A percentile compares a stretch with the other conserved stretches of the same genome.
These are phyloP conservation scores for Panaeolus papilionaceus DNA, from an alignment of 768 basidiomycete species.

Conservation along the genomic window DNA sequence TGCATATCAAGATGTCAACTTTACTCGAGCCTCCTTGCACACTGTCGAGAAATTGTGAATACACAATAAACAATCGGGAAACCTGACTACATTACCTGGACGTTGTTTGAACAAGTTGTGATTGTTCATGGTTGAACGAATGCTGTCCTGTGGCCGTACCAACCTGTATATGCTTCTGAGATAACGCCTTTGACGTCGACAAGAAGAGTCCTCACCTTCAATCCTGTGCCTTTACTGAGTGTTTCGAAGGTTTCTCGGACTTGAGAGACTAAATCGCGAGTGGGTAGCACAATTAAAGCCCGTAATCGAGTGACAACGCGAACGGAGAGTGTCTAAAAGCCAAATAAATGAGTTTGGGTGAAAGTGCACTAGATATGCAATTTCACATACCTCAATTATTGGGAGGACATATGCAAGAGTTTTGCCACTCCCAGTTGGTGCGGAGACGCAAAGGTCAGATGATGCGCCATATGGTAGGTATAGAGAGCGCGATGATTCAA, in stretches of 20 bases:
- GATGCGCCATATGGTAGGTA: constrained; percentile 73
- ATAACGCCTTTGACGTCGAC: neutral
- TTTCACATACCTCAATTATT: constrained; percentile 73
- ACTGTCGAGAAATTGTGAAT: constrained; percentile 41
- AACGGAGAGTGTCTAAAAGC: constrained; percentile 66
- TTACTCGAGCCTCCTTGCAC: constrained; percentile 87
- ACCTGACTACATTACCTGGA: constrained; percentile 48
- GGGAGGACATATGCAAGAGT: constrained; percentile 96
- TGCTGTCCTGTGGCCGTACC: constrained; percentile 93
- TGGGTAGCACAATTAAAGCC: constrained; percentile 90
- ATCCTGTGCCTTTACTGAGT: constrained; percentile 80
- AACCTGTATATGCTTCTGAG: constrained; percentile 42
- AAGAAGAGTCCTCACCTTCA: constrained; percentile 63
- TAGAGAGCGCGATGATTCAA: constrained; percentile 47
- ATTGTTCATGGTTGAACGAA: constrained; percentile 92
- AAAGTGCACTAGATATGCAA: neutral
- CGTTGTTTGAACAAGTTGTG: constrained; percentile 73
- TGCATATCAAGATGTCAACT: constrained; percentile 94
- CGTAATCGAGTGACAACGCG: constrained; percentile 84
- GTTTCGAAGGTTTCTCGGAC: constrained; percentile 93
- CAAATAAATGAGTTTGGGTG: constrained; percentile 15
- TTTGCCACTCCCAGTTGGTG: constrained; percentile 98
- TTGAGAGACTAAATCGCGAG: constrained; percentile 91
- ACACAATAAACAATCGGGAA: neutral
- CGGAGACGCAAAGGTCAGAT: constrained; percentile 90